A percentile compares a stretch with the other conserved stretches of the same genome.
phyloP scores from a whole-genome alignment of 495 filamentous ascomycete species.

The Massariosphaeria phaeospora region DNA sequence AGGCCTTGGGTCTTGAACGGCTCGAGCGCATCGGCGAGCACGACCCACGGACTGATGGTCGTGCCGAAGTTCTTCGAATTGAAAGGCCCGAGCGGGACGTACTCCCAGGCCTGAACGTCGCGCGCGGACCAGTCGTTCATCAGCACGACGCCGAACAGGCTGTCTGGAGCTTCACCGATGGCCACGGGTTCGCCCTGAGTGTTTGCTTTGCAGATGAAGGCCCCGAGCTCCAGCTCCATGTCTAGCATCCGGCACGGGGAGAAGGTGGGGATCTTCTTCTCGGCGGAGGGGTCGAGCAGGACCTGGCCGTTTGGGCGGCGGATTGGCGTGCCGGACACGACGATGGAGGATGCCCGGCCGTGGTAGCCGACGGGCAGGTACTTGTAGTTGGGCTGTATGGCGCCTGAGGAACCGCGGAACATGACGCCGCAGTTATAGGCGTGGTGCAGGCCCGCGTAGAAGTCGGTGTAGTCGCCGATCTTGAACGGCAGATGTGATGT shows the following conservation, averaged over 20 bases:
- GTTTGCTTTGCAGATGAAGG: slow-evolving; percentile 67
- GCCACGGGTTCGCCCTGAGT: slow-evolving; percentile 53
- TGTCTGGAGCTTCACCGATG: slow-evolving; percentile 64
- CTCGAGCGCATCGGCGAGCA: slow-evolving; percentile 76
- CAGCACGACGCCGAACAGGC: slow-evolving; percentile 81
- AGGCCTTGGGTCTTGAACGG: slow-evolving; percentile 59
- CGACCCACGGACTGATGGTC: slow-evolving; percentile 82
- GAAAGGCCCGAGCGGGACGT: slow-evolving; percentile 62
- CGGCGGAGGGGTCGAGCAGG: slow-evolving; percentile 57
- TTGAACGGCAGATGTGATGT: slow-evolving; percentile 75
- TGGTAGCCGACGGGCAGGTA: slow-evolving; percentile 79
- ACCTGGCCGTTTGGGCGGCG: slow-evolving; percentile 80
- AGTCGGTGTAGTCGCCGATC: slow-evolving; percentile 96
- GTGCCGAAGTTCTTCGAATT: slow-evolving; percentile 93
- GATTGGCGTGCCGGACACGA: slow-evolving; percentile 49
- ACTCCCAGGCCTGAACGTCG: slow-evolving; percentile 90
- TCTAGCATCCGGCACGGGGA: slow-evolving; percentile 65
- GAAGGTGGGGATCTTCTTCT: slow-evolving; percentile 57
- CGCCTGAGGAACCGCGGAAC: slow-evolving; percentile 76
- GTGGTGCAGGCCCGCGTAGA: slow-evolving; percentile 89
- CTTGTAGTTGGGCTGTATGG: slow-evolving; percentile 84
- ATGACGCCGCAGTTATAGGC: slow-evolving; percentile 75
- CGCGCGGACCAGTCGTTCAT: slow-evolving; percentile 95
- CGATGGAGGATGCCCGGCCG: slow-evolving; percentile 41
- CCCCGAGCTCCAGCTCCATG: slow-evolving; percentile 83